Percentiles rank a stretch among this genome's conserved stretches.
Conservation (phyloP, 2,329 filamentous ascomycete genomes). For the Fusarium veterinarium region DNA sequence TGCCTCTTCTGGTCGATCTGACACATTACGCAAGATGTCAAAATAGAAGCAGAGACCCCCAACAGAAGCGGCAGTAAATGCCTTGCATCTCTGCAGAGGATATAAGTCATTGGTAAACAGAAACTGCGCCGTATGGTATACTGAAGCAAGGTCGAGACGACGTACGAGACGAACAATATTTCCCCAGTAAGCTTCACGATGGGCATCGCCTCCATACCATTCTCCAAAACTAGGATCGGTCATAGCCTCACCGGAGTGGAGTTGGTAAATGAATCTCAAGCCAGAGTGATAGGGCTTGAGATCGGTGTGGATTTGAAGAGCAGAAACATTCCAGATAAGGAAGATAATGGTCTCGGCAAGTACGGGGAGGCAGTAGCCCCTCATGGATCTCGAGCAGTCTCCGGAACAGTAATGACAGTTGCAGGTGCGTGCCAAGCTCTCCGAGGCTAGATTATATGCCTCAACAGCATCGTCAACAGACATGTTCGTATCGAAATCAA, state of each 20-base stretch:
- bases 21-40: background rate
- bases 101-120: accelerated
- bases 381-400: accelerated
- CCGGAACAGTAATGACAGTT: accelerated
- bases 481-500: accelerated
- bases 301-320: accelerated
- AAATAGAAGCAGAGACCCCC: background rate
- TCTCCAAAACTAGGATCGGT: accelerated
- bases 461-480: accelerated
- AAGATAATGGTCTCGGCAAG: background rate
- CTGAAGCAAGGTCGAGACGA: background rate
- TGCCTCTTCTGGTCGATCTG: background rate
- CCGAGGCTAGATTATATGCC: accelerated
- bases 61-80: background rate
- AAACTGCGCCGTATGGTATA: background rate
- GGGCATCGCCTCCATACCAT: accelerated
- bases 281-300: background rate
- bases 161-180: background rate
- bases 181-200: background rate
- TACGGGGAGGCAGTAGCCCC: accelerated
- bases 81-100: accelerated
- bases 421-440: accelerated
- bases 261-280: accelerated
- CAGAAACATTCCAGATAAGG: background rate
- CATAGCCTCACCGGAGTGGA: accelerated